Evolutionary conservation across 352 stramenopile species (phyloP).

Genomic region (Phytophthora pisi): DNA sequence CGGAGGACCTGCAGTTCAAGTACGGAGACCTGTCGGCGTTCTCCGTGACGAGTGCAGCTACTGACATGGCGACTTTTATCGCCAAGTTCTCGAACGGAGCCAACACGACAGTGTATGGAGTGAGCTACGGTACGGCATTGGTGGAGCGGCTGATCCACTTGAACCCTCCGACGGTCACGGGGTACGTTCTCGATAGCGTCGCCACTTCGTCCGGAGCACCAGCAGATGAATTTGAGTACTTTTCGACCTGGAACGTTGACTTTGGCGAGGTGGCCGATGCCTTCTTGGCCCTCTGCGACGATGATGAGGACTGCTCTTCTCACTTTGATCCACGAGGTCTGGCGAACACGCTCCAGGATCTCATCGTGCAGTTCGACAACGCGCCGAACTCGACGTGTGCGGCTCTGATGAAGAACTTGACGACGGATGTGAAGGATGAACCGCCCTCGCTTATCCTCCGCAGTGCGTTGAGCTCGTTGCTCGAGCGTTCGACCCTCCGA

Average conservation of each 20-base stretch:
- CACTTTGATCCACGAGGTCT: slow-evolving; percentile 24
- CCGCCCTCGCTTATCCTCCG: slow-evolving; percentile 33
- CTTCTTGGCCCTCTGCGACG: slow-evolving; percentile 32
- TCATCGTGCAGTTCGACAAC: slow-evolving; percentile 29
- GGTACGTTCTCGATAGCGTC: slow-evolving; percentile 57
- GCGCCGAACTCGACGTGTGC: slow-evolving; percentile 32
- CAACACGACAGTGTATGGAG: slow-evolving; percentile 43
- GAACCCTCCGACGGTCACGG: slow-evolving; percentile 36
- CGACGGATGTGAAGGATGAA: slow-evolving; percentile 4
- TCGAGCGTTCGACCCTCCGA: slow-evolving; percentile 23
- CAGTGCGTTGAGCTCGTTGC: slow-evolving; percentile 27
- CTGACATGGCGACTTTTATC: slow-evolving; percentile 36
- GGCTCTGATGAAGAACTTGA: slow-evolving; percentile 11
- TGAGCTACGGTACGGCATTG: slow-evolving; percentile 56
- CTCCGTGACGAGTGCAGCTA: slow-evolving; percentile 45
- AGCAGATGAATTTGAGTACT: slow-evolving; percentile 37
- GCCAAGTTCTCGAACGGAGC: slow-evolving; percentile 21
- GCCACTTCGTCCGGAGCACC: slow-evolving; percentile 33
- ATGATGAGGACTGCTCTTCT: slow-evolving; percentile 24
- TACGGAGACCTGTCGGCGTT: slow-evolving; percentile 48
- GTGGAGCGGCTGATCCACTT: slow-evolving; percentile 58
- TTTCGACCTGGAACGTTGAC: slow-evolving; percentile 48
- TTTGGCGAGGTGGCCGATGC: slow-evolving; percentile 35
- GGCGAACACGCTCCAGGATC: slow-evolving; percentile 15
- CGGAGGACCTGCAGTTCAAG: slow-evolving; percentile 38